Base-by-base conservation (phyloP, 2,329 filamentous ascomycete genomes). In the Aspergillus felis region DNA sequence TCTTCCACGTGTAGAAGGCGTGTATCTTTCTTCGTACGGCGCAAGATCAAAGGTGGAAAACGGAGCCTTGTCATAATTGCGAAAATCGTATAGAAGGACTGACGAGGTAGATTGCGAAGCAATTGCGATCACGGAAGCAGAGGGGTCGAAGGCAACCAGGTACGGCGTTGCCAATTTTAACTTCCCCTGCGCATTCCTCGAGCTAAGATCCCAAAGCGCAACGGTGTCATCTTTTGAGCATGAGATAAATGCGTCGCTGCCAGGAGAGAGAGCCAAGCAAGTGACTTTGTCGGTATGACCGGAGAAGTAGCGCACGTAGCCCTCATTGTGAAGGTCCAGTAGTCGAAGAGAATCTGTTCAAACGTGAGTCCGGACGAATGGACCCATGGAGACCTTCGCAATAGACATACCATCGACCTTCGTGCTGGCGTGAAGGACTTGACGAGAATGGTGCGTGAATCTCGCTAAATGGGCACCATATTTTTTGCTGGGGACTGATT, bases 241-340 rank as follows among this genome's bases (percentile, higher is more conserved):
- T 17, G 92, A 97, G 57, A 99, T 86, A 78, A 99, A 97, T 64
- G 89, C 88, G 74, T 99, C 94, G 66, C 84, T 86, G 50, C 91
- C 89, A 0, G 94, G 94, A 63, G 92, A 93, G 61, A 97, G 83
- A 1, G 89, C 81, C 28, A 99, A 82, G 59, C 84, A 89, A 20
- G 93, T 97, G 38, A 99, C 94, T 55, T 87, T 82, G 58, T 84
- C 88, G 46, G 90, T 89, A 74, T 99, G 94, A 51, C 93, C 94
- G 60, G 90, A 88, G 72, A 97, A 99, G 76, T 99, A 99, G 61
- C 94, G 89, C 61, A 97, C 90, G 74, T 96, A 99, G 58, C 88
- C 90, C 77, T 97, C 97, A 74, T 97, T 94, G 75, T 99, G 94
- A 12, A 79, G 69, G 88, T 96, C 56, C 85, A 95, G 61, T 92